Evolutionary conservation across 2,329 filamentous ascomycete species (phyloP).

Genomic region (Pezicula rhizophila): DNA sequence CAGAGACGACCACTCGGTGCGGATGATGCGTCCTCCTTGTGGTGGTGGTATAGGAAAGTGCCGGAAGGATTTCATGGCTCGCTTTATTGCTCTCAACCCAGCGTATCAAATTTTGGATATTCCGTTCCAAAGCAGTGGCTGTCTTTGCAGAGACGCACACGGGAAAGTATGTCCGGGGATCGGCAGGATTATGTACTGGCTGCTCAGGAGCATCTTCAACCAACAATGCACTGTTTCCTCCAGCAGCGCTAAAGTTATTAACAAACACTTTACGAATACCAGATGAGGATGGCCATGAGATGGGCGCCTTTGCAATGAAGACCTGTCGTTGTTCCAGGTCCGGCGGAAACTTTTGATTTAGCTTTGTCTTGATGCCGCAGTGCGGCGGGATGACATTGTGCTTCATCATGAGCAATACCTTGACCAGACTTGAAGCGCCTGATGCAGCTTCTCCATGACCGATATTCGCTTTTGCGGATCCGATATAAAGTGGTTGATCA

Average conservation of each 20-base stretch:
- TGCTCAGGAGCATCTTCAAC: constrained; percentile 25
- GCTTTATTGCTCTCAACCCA: constrained; percentile 4
- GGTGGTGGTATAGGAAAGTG: constrained; percentile 12
- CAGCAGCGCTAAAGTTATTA: constrained; percentile 40
- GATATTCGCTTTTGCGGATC: constrained; percentile 58
- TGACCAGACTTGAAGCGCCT: constrained; percentile 21
- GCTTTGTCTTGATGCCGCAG: constrained; percentile 25
- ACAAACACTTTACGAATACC: constrained; percentile 26
- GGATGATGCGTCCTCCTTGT: constrained; percentile 49
- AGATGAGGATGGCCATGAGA: constrained; percentile 20
- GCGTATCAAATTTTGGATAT: constrained; percentile 3
- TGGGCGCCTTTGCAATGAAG: constrained; percentile 18
- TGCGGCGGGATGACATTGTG: constrained; percentile 21
- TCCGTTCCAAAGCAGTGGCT: constrained; percentile 4
- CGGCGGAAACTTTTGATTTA: constrained; percentile 17
- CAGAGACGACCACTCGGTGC: constrained; percentile 44
- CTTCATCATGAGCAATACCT: constrained; percentile 22
- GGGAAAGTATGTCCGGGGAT: constrained; percentile 38
- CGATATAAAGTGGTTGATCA: constrained; percentile 46
- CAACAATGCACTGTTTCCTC: constrained; percentile 27
- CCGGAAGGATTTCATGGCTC: neutral
- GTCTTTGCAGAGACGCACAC: constrained; percentile 43
- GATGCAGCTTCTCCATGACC: constrained; percentile 39
- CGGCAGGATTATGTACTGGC: constrained; percentile 27
- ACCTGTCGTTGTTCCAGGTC: constrained; percentile 31